Base-by-base conservation (phyloP, 2,329 filamentous ascomycete species). In the Aspergillus jensenii region DNA sequence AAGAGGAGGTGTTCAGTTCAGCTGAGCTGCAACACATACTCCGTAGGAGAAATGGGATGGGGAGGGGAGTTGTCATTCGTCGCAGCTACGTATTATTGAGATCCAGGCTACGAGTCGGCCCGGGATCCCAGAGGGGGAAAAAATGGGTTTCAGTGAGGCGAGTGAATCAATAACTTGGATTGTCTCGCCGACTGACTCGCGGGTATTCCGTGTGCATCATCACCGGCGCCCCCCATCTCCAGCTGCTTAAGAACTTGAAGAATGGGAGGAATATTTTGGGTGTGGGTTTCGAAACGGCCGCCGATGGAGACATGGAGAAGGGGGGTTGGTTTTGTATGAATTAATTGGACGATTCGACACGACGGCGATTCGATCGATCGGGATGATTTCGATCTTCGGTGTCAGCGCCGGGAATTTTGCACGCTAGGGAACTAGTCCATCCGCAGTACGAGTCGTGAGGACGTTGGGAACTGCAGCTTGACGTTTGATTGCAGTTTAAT, bases 341-440 rank as follows among this genome's bases (percentile, higher is more conserved):
- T 37, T 37, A 11, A 37, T 37, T 37, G 35, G 35, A 37, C 35
- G 35, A 37, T 37, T 37, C 14, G 12, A 37, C 15, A n/a, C 12
- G 35, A 37, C 14, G 35, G 35, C 19, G 46, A 48, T 48, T 50
- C 33, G 37, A 52, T 52, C 49, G 49, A 39, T 50, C 31, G 33
- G 49, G 49, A 25, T 52, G n/a, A 52, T 52, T 52, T 52, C 49
- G 49, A 52, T 43, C 49, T 52, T 43, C 49, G 49, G 49, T 41
- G 49, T 33, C 39, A 52, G 35, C 35, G 48, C 47, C 47, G 48
- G 33, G 11, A 6, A 44, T 17, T 21, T 19, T 44, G 17, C 31
- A 17, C 25, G 27, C 14, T 46, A 46, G 15, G 41, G 15, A 44
- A 9, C 40, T 17, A 17, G n/a, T 17, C 17, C 14, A 17, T 40